phyloP scores from a whole-genome alignment of 352 stramenopile species.

The Phytopythium sindhum region DNA sequence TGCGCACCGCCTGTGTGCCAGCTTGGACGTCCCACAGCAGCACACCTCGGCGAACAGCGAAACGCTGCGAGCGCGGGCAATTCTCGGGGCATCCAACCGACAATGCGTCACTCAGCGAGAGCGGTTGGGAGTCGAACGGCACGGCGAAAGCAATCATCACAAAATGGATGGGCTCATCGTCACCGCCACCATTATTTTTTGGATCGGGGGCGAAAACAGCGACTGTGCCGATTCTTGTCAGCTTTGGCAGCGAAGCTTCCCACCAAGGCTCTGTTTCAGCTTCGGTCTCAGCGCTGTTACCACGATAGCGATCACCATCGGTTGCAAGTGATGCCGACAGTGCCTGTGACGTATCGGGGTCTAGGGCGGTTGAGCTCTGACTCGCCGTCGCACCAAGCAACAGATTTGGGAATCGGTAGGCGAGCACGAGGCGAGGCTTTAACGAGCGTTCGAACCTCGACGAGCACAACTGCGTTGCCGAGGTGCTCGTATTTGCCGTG shows the following conservation, averaged over 20 bases:
- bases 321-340: conserved; percentile 23
- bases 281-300: conserved; percentile 18
- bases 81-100: conserved; percentile 36
- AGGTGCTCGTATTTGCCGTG: conserved; percentile 16
- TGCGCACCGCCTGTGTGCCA: conserved; percentile 36
- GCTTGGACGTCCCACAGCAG: conserved; percentile 45
- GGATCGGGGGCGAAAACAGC: conserved; percentile 44
- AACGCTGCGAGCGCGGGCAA: conserved; percentile 28
- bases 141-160: conserved; percentile 32
- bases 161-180: conserved; percentile 14
- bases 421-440: conserved; percentile 35
- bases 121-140: conserved; percentile 11
- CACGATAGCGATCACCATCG: conserved; percentile 18
- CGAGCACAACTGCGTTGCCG: conserved; percentile 56
- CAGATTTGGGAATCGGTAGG: conserved; percentile 47
- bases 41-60: conserved; percentile 34
- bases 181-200: conserved; percentile 11
- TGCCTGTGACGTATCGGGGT: not conserved
- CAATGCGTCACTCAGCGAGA: conserved; percentile 19
- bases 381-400: conserved; percentile 14
- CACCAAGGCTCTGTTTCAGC: conserved; percentile 51
- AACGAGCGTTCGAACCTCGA: conserved; percentile 58
- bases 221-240: conserved; percentile 46
- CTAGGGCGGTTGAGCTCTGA: conserved; percentile 40
- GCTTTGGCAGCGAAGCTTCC: conserved; percentile 36